A percentile compares a stretch with the other conserved stretches of the same genome.
These are phyloP conservation scores for Fusarium nygamai DNA, from an alignment of 2,329 filamentous ascomycete genomes.

Conservation along the genomic window DNA sequence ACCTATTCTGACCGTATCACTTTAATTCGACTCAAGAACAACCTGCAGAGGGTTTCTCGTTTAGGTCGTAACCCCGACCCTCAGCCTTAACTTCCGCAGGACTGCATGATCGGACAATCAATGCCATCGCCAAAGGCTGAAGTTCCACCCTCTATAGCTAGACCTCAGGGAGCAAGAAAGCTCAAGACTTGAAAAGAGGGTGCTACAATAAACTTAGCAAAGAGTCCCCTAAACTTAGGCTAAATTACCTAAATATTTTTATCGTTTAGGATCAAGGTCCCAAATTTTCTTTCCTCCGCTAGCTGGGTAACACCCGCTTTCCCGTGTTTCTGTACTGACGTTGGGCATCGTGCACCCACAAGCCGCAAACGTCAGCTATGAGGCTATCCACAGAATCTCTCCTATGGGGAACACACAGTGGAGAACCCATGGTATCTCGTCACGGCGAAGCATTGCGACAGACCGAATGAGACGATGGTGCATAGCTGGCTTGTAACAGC, in stretches of 20 bases:
- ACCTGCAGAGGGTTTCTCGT: background rate
- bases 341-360: background rate
- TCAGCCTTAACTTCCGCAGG: background rate
- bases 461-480: background rate
- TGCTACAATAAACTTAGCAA: background rate
- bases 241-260: background rate
- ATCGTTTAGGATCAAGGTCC: background rate
- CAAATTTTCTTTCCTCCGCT: background rate
- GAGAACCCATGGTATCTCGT: constrained; percentile 8
- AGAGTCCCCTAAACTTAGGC: background rate
- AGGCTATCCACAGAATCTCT: background rate
- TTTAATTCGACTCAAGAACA: background rate
- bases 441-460: background rate
- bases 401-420: background rate
- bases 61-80: background rate
- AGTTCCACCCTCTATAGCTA: background rate
- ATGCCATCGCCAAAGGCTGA: background rate
- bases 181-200: background rate
- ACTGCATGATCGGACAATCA: constrained; percentile 6
- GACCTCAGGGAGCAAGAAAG: background rate
- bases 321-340: background rate
- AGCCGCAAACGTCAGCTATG: background rate
- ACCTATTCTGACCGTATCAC: background rate
- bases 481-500: background rate
- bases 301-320: background rate